These are phyloP conservation scores for Diaporthe humulicola DNA, from an alignment of 2,329 filamentous ascomycete species.

Conservation along the genomic window DNA sequence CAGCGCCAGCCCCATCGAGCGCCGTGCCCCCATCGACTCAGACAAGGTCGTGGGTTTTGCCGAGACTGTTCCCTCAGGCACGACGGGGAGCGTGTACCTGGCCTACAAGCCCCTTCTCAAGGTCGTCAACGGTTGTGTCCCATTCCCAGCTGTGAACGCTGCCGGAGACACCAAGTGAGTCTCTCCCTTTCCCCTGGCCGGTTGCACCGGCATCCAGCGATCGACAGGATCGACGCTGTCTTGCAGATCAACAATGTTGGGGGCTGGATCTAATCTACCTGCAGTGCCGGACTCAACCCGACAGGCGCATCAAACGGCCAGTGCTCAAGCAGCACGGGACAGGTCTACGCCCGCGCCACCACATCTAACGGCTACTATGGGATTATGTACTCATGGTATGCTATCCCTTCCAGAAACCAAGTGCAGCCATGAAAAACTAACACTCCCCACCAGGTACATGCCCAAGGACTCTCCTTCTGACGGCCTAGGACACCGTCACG, in stretches of 20 bases:
- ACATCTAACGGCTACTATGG: conserved; percentile 47
- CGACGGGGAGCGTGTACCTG: conserved; percentile 62
- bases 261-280: background rate
- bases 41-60: conserved; percentile 64
- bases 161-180: conserved; percentile 68
- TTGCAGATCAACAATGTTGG: background rate
- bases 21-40: conserved; percentile 46
- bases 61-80: conserved; percentile 63
- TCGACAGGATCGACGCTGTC: conserved; percentile 21
- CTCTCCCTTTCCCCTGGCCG: background rate
- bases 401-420: too few relatives aligned
- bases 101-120: conserved; percentile 69
- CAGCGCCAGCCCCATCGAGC: conserved; percentile 24
- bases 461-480: conserved; percentile 58
- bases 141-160: conserved; percentile 72
- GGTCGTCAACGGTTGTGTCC: conserved; percentile 71
- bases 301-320: conserved; percentile 48
- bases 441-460: conserved; percentile 52
- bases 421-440: background rate
- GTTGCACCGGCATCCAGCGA: background rate
- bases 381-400: conserved; percentile 55
- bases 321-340: conserved; percentile 51
- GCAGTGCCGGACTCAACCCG: conserved; percentile 51
- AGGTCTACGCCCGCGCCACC: conserved; percentile 53
- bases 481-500: conserved; percentile 54